phyloP scores from a whole-genome alignment of 2,329 filamentous ascomycete species.

The Aspergillus brunneoviolaceus region DNA sequence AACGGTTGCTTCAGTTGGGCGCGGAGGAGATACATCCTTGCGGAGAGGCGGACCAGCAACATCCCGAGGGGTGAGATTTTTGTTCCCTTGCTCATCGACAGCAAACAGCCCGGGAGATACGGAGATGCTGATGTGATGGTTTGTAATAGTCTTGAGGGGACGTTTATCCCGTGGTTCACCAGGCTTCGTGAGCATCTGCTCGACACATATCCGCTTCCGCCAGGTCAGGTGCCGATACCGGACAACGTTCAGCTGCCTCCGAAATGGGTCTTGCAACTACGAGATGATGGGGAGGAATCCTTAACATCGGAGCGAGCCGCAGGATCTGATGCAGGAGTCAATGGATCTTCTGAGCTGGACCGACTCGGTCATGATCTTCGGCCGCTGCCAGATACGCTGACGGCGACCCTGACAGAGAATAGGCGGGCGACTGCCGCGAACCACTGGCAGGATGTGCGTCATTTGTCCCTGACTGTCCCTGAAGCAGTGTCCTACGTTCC shows the following conservation, averaged over 20 bases:
- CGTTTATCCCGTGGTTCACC: slow-evolving; percentile 74
- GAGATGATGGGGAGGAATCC: not conserved
- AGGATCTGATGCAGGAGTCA: slow-evolving; percentile 5
- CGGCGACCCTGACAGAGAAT: slow-evolving; percentile 64
- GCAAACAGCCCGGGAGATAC: not conserved
- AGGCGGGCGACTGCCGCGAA: slow-evolving; percentile 67
- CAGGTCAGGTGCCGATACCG: slow-evolving; percentile 67
- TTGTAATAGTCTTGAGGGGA: slow-evolving; percentile 68
- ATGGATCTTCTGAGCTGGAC: slow-evolving; percentile 23
- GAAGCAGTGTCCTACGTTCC: slow-evolving; percentile 57
- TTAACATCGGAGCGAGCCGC: not conserved
- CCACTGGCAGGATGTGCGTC: slow-evolving; percentile 94
- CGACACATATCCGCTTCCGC: slow-evolving; percentile 66
- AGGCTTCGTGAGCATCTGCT: slow-evolving; percentile 67
- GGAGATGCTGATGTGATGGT: not conserved
- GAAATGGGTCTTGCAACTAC: slow-evolving; percentile 60
- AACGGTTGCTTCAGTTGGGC: slow-evolving; percentile 79
- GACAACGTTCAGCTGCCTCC: slow-evolving; percentile 72
- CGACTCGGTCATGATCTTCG: slow-evolving; percentile 49
- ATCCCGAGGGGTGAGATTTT: slow-evolving; percentile 76
- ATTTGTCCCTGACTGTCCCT: slow-evolving; percentile 61
- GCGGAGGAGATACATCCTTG: slow-evolving; percentile 72
- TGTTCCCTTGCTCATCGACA: not conserved
- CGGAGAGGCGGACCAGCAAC: slow-evolving; percentile 90
- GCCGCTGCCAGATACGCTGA: slow-evolving; percentile 57